These are phyloP conservation scores for Neurospora hispaniola DNA, from an alignment of 495 filamentous ascomycete genomes.

Conservation along the genomic window DNA sequence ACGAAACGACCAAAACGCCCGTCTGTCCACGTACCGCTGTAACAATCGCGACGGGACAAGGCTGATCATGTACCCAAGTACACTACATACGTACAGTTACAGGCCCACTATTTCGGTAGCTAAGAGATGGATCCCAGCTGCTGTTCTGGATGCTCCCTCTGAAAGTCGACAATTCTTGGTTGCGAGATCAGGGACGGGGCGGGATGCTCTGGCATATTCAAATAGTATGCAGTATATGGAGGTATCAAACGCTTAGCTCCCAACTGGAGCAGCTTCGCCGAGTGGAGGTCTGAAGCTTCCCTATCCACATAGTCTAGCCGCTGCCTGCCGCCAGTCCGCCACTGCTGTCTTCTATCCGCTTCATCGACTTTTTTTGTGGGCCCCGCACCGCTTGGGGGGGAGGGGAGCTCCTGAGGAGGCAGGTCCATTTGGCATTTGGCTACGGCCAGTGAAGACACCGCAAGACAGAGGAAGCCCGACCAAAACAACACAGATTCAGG, in stretches of 20 bases:
- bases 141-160: background rate
- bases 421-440: slow-evolving; percentile 5
- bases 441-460: slow-evolving; percentile 1
- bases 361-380: slow-evolving; percentile 29
- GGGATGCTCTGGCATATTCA: background rate
- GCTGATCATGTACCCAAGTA: background rate
- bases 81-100: background rate
- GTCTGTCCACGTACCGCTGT: background rate
- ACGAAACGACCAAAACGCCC: background rate
- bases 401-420: slow-evolving; percentile 7
- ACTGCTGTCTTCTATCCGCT: slow-evolving; percentile 12
- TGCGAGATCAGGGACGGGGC: background rate
- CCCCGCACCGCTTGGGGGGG: background rate
- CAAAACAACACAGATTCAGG: slow-evolving; percentile 4
- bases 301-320: background rate
- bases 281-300: background rate
- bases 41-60: background rate
- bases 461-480: slow-evolving; percentile 2
- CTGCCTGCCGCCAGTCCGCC: slow-evolving; percentile 21
- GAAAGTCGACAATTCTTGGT: background rate
- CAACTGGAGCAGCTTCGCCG: background rate
- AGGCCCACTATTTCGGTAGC: background rate
- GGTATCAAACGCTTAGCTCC: background rate
- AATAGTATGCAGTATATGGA: background rate
- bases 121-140: background rate